Evolutionary conservation across 495 filamentous ascomycete species (phyloP).

Genomic region (Parmelia sp.): DNA sequence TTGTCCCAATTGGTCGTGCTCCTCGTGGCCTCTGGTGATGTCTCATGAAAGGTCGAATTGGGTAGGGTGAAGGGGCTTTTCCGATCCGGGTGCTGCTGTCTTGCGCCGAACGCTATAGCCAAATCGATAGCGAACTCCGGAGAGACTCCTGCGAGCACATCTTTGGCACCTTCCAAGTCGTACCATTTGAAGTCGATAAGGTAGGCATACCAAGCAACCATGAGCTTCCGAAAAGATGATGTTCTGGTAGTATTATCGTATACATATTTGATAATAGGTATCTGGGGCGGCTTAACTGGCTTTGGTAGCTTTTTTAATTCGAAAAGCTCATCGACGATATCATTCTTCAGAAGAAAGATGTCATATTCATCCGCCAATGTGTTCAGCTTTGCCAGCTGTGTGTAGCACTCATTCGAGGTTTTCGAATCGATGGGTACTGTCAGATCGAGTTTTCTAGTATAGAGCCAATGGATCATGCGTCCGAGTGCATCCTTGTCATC

Average conservation of each 20-base stretch:
- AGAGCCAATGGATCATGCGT: constrained; percentile 20
- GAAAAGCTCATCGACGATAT: constrained; percentile 2
- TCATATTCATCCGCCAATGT: constrained; percentile 12
- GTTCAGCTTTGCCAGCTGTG: constrained; percentile 8
- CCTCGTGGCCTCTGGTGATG: too few relatives aligned
- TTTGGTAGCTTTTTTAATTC: not conserved
- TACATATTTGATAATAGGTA: not conserved
- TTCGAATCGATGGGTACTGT: not conserved
- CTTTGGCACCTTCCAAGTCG: not conserved
- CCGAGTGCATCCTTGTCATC: constrained; percentile 10
- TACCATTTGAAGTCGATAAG: not conserved
- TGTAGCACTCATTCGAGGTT: not conserved
- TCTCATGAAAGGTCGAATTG: not conserved
- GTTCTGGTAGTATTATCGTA: not conserved
- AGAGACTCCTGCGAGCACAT: not conserved
- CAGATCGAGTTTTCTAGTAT: not conserved
- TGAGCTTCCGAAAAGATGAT: constrained; percentile 5
- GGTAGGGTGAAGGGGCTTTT: not conserved
- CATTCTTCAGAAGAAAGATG: constrained; percentile 6
- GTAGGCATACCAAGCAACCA: constrained; percentile 2
- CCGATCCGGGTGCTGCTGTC: not conserved
- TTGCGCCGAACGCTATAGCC: not conserved
- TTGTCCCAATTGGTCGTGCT: not conserved
- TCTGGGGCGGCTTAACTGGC: not conserved
- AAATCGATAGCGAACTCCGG: constrained; percentile 3